phyloP scores from a whole-genome alignment of 2,329 filamentous ascomycete genomes.

The Blumeriella jaapii region DNA sequence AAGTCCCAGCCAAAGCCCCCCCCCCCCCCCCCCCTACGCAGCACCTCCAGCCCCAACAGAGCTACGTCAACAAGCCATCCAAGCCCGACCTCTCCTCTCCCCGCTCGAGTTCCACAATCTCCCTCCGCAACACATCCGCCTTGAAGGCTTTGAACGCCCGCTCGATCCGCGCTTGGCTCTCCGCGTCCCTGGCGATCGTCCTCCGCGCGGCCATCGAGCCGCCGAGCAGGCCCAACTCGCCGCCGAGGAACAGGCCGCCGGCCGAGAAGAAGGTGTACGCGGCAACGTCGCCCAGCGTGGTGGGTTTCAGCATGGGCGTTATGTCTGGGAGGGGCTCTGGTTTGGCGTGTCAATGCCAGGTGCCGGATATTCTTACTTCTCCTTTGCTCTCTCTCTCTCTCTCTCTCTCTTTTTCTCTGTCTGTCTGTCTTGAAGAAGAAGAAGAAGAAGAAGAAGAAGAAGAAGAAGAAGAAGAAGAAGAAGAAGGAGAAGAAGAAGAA shows the following conservation, averaged over 20 bases:
- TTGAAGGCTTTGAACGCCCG: constrained; percentile 50
- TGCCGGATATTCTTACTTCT: too few relatives aligned
- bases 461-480: too few relatives aligned
- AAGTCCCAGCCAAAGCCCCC: background rate
- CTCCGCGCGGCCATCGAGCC: constrained; percentile 43
- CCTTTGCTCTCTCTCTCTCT: too few relatives aligned
- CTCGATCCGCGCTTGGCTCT: constrained; percentile 45
- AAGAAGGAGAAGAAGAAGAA: too few relatives aligned
- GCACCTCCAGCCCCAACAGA: background rate
- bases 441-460: too few relatives aligned
- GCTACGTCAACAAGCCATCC: constrained; percentile 1
- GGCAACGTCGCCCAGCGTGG: constrained; percentile 45
- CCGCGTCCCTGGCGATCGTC: constrained; percentile 41
- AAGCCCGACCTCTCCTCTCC: constrained; percentile 15
- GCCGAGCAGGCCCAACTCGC: constrained; percentile 48
- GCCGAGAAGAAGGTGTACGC: constrained; percentile 51
- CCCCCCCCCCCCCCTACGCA: background rate
- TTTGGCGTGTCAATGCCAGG: background rate
- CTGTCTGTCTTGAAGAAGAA: too few relatives aligned
- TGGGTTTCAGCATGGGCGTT: constrained; percentile 43
- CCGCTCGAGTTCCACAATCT: constrained; percentile 44
- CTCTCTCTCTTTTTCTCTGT: too few relatives aligned
- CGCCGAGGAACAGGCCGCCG: constrained; percentile 52
- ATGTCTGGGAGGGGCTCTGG: constrained; percentile 51
- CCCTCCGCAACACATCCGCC: constrained; percentile 48